Percentiles rank a stretch among this genome's conserved stretches.
These are phyloP conservation scores for Syncephalis plumigaleata DNA, from an alignment of 371 early-diverging fungal genomes.

Conservation along the genomic window DNA sequence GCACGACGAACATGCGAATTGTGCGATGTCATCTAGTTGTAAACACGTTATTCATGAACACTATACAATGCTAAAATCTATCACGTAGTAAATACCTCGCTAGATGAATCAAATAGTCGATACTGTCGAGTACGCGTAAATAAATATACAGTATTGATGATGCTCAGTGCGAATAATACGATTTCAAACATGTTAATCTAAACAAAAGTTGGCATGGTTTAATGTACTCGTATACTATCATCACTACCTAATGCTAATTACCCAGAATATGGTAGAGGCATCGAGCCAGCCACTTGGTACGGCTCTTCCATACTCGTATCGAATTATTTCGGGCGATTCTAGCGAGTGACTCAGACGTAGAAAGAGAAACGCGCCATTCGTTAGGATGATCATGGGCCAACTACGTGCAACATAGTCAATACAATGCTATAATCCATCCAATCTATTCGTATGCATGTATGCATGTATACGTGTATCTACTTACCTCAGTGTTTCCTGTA, in stretches of 20 bases:
- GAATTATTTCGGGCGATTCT: no score
- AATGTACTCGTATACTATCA: no score
- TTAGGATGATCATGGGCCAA: not conserved
- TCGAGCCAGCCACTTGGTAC: no score
- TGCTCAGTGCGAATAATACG: not conserved
- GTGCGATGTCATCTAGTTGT: no score
- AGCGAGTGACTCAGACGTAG: no score
- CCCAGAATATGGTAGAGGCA: no score
- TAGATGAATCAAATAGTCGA: not conserved
- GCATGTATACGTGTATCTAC: not conserved
- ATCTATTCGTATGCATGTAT: not conserved
- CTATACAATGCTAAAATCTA: no score
- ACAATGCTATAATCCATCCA: not conserved
- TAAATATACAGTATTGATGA: not conserved
- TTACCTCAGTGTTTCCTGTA: not conserved
- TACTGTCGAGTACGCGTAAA: not conserved
- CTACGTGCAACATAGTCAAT: no score
- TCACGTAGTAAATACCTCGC: not conserved
- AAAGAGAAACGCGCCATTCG: not conserved
- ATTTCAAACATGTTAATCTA: not conserved
- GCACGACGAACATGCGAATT: no score
- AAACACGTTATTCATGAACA: no score
- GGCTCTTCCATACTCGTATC: no score
- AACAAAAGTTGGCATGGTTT: not conserved
- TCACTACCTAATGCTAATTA: no score